Evolutionary conservation across 1,284 basidiomycete genomes (phyloP), one percentile per base, ranked within the genome.

Genomic region (Sporisorium sorghi): DNA sequence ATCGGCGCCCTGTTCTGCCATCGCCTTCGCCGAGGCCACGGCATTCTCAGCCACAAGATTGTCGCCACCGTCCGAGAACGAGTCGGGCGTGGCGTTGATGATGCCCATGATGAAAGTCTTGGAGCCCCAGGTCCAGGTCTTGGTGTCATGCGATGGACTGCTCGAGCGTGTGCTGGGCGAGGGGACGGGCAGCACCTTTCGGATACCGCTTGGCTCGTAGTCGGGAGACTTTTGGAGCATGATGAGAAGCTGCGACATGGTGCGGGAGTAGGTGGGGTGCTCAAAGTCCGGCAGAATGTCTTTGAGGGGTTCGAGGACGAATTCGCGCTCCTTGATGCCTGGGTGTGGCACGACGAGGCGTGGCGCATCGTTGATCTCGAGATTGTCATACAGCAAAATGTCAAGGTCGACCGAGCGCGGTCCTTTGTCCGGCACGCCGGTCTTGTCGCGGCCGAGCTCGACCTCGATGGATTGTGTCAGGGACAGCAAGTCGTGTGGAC

Each of bases 81-180:
- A 97, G 85, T 99, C 95, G 1, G 97, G 97, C 0, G 97, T 99
- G 3, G 90, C 89, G 83, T 99, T 98, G 74, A 99, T 88, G 5
- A 94, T 97, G 0, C 92, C 92, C 97, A 99, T 99, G 64, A 98
- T 85, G 63, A 89, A 88, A 1, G 93, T 94, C 73, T 74, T 59
- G 19, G 61, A 58, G 12, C 76, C 79, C 81, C 82, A 83, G 12
- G 63, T 58, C 79, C 81, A 80, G 40, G 42, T 54, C 33, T 54
- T 70, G 23, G 62, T 71, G 26, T 68, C 71, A 0, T 32, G 44
- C 3, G 48, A 19, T 7, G 32, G 28, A 14, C 43, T 54, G 57
- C 52, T 48, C 37, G 43, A 37, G 24, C 46, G 11, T 21, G 54
- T 30, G 55, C 56, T 52, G 49, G 71, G 62, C 40, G 58, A 60